Base-by-base conservation (phyloP, 345 rosid genomes). In the thale cress (Arabidopsis thaliana) region DNA sequence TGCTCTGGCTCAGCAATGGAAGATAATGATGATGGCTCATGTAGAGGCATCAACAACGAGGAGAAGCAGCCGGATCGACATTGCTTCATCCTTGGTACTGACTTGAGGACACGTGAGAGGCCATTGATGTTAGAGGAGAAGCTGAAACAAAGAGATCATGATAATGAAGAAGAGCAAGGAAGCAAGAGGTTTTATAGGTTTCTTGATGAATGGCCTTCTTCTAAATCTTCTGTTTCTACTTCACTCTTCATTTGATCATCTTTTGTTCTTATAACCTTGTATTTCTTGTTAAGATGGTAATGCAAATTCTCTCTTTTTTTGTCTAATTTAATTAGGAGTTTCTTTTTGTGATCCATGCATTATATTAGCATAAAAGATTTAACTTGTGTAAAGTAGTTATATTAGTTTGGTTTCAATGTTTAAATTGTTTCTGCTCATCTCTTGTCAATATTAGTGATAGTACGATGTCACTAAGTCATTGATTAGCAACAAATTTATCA, bases 171-270 rank as follows among this genome's bases (percentile, higher is more conserved):
- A 66, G 86, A 85, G 52, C 80, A 82, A 73, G 74, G 86, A 65
- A 85, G 87, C 68, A 90, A 87, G 83, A 95, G 85, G 23, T 81
- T 92, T 40, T 96, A 92, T 64, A 85, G 84, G 56, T 95, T 95
- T 85, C 87, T 95, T 62, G 99, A 95, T 60, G 99, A 92, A 75
- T 86, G 87, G 87, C 96, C 99, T 55, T 77, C 80, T 70, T 70
- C 69, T 24, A 60, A 60, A 9, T 68, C 80, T n/a, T 45, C 80
- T 7, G 80, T 63, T 55, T 55, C 71, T 49, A 63, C 80, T 4
- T 70, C 71, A 8, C 67, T 77, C 45, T 70, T 63, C 12, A 70
- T 63, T 16, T 77, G 76, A 76, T 76, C 23, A 44, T 55, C 65
- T 59, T 59, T 50, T 36, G 20, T 38, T 28, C 14, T 34, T 1